Conservation (phyloP, 2,329 filamentous ascomycete species). For the Cladophialophora exuberans region DNA sequence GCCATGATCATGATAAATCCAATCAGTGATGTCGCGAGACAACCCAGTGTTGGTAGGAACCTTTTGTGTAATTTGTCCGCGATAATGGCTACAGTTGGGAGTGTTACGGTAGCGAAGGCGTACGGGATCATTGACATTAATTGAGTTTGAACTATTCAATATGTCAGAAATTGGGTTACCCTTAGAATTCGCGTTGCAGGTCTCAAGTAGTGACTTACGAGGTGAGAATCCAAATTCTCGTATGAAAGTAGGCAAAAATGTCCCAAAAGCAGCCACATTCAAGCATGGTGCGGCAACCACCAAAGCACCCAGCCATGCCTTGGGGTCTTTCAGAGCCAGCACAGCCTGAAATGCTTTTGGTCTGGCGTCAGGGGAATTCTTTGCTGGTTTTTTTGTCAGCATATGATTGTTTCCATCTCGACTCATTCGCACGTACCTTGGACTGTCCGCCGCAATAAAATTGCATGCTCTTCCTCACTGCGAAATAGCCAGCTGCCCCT, state of each 20-base stretch:
- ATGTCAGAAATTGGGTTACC: background rate
- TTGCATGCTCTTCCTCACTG: background rate
- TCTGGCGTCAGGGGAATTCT: constrained; percentile 6
- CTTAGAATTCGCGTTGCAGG: background rate
- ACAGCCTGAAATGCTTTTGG: background rate
- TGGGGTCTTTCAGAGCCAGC: constrained; percentile 15
- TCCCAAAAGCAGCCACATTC: constrained; percentile 15
- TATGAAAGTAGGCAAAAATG: constrained; percentile 24
- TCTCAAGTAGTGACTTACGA: constrained; percentile 8
- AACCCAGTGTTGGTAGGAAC: constrained; percentile 4
- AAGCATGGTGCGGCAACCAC: background rate
- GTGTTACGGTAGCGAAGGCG: constrained; percentile 10
- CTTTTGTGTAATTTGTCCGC: constrained; percentile 11
- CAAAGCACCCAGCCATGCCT: constrained; percentile 11
- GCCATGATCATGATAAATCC: constrained; percentile 14
- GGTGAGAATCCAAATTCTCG: constrained; percentile 20
- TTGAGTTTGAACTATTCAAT: constrained; percentile 9
- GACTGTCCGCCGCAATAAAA: background rate
- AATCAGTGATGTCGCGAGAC: background rate
- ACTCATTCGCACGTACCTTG: too few relatives aligned
- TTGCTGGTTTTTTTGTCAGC: too few relatives aligned
- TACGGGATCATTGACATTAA: constrained; percentile 20
- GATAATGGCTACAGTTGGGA: background rate
- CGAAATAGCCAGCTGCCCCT: constrained; percentile 11
- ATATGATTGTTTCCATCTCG: too few relatives aligned